Evolutionary conservation across 768 basidiomycete genomes (phyloP).

Genomic region (Strobilomyces echinocephalus): DNA sequence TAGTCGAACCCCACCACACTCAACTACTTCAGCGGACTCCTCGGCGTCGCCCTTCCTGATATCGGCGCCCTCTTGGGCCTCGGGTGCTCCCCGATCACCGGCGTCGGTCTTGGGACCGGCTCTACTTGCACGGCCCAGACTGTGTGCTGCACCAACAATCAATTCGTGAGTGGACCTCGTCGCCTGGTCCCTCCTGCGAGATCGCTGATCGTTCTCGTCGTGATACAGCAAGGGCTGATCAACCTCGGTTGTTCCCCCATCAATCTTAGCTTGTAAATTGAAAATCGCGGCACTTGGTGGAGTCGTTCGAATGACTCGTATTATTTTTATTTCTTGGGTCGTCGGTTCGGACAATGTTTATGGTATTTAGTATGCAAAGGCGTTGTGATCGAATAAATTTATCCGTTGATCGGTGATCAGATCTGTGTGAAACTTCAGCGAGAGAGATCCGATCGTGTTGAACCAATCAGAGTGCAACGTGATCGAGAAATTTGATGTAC

Average conservation of each 20-base stretch:
- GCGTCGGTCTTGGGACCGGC: neutral
- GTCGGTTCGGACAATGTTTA: no score
- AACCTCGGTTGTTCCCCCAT: conserved; percentile 15
- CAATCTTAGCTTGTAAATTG: conserved; percentile 1
- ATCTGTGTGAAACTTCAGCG: no score
- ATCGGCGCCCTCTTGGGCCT: neutral
- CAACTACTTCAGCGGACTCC: neutral
- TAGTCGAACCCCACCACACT: neutral
- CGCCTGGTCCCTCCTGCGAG: neutral
- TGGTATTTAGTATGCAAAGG: no score
- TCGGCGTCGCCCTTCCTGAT: neutral
- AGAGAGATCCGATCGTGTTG: no score
- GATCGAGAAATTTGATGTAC: no score
- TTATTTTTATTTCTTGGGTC: no score
- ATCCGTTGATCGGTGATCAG: no score
- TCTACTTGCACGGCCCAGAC: neutral
- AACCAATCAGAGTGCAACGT: no score
- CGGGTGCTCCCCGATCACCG: conserved; percentile 3
- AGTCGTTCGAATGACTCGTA: no score
- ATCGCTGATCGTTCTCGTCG: neutral
- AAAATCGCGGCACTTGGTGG: no score
- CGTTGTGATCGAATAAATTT: no score
- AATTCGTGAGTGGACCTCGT: neutral
- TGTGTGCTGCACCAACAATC: neutral
- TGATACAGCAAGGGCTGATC: conserved; percentile 10